Base-by-base conservation (phyloP, 805 yeast species). In the Trichomonascus vanleenenianus region DNA sequence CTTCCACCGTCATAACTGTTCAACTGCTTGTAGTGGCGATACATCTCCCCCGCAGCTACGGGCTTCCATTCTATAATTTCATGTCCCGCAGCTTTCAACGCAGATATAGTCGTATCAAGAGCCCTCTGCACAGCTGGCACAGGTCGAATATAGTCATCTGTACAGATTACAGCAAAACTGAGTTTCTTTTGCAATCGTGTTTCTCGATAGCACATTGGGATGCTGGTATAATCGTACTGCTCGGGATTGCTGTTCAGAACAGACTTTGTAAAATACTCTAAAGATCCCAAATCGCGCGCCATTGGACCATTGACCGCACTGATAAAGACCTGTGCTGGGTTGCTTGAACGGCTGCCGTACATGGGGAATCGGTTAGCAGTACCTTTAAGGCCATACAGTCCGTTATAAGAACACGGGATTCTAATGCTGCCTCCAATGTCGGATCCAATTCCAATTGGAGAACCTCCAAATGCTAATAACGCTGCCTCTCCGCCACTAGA, bases 401-500 rank as follows among this genome's bases (percentile, higher is more conserved):
- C 67, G 39, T 67, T 64, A 50, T 61, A 64, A 3, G 73, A 61
- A n/a, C 74, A 67, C 0, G 81, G 81, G 44, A 70, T 66, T 45
- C 81, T 63, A 33, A 76, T 65, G 25, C 71, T 61, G 16, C 81
- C 81, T 38, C 80, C 81, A 45, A 75, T 72, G 52, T 76, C 81
- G 12, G 72, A 62, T 2, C 79, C 78, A 45, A 57, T 44, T 69
- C 79, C 87, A 39, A 81, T 41, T 62, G 70, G 67, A 6, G 75
- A 64, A 3, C 75, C 77, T 46, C 63, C 62, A 44, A 72, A 48
- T 1, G 68, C 66, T 2, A 71, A 50, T 32, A 76, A 56, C 3
- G 77, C 75, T 14, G 72, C 76, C 43, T 75, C 81, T 39, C 81
- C 81, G 5, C 79, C 79, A 10, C 76, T 69, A 3, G 77, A 72